These are phyloP conservation scores for Vaccinium vitisidaea DNA, from an alignment of 148 eudicot species.

Conservation along the genomic window DNA sequence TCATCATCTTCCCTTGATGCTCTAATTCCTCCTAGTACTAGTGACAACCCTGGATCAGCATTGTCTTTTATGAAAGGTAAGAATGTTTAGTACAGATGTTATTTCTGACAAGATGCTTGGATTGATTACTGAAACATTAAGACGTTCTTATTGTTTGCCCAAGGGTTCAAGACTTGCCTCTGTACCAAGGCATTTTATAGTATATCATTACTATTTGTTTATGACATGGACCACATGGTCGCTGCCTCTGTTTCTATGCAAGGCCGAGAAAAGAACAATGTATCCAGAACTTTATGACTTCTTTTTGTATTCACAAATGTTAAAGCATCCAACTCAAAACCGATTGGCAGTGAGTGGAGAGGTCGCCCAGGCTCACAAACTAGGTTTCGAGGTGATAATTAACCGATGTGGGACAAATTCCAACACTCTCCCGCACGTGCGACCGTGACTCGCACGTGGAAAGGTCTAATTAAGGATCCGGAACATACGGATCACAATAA, in stretches of 20 bases:
- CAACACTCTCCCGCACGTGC: too few species aligned
- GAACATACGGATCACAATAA: too few species aligned
- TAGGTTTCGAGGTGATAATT: too few species aligned
- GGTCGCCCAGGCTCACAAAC: too few species aligned
- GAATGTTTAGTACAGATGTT: neutral
- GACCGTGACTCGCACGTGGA: too few species aligned
- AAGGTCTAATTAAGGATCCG: too few species aligned
- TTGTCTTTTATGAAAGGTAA: constrained; percentile 87
- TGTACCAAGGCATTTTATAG: neutral
- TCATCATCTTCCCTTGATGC: constrained; percentile 75
- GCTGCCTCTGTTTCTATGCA: neutral
- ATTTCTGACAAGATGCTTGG: constrained; percentile 1
- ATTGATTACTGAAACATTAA: neutral
- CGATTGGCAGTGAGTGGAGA: too few species aligned
- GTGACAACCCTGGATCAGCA: constrained; percentile 74
- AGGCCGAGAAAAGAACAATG: neutral
- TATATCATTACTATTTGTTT: neutral
- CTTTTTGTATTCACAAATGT: neutral
- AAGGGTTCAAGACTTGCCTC: neutral
- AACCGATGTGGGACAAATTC: too few species aligned
- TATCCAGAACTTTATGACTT: neutral
- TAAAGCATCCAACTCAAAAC: too few species aligned
- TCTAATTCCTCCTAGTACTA: constrained; percentile 54
- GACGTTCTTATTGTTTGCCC: neutral
- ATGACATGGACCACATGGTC: neutral